Percentiles rank a stretch among this genome's conserved stretches.
These are phyloP conservation scores for Fraxinus ornus DNA, from an alignment of 305 asterid genomes.

Conservation along the genomic window DNA sequence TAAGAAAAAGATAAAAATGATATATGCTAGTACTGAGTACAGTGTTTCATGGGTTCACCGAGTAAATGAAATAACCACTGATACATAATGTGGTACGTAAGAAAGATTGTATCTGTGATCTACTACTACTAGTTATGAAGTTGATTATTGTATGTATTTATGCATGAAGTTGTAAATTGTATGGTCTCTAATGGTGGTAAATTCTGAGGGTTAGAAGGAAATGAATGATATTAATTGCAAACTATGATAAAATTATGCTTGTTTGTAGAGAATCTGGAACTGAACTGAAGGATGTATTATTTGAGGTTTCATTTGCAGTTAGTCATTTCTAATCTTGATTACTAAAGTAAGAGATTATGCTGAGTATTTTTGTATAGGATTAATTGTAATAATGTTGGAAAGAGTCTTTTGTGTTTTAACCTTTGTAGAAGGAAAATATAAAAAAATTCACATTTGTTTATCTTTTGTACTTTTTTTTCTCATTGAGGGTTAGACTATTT, in stretches of 20 bases:
- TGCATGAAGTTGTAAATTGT: constrained; percentile 11
- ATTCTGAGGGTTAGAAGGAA: not conserved
- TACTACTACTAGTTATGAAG: not conserved
- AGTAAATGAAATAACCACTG: not conserved
- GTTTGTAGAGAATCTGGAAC: not conserved
- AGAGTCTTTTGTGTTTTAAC: not conserved
- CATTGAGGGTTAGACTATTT: not conserved
- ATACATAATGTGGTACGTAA: not conserved
- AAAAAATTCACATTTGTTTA: not conserved
- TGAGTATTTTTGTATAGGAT: not conserved
- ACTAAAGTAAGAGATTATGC: not conserved
- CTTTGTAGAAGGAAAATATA: not conserved
- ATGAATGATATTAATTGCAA: not conserved
- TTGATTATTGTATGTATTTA: not conserved
- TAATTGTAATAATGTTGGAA: not conserved
- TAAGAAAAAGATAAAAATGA: not conserved
- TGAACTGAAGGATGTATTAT: not conserved
- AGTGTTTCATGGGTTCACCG: not conserved
- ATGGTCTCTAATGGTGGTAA: not conserved
- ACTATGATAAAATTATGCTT: not conserved
- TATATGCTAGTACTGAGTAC: not conserved
- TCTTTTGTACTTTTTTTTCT: not conserved
- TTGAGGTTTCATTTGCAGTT: not conserved
- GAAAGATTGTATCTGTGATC: not conserved
- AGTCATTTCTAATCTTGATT: constrained; percentile 1